phyloP scores from a whole-genome alignment of 352 stramenopile genomes.

The Globisporangium echinulatum region DNA sequence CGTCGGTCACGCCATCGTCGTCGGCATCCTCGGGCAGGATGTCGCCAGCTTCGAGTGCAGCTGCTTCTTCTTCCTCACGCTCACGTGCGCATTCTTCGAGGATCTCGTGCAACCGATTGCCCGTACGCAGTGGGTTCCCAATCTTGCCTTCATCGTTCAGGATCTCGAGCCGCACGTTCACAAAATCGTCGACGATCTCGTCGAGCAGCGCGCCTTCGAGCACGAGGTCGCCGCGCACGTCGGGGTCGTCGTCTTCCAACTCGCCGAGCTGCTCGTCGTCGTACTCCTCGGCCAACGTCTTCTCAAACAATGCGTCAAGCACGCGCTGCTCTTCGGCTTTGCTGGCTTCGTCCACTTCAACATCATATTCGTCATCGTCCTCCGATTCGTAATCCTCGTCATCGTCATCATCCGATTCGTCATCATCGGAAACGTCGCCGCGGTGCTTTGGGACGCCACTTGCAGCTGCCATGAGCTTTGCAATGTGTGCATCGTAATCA shows the following conservation, averaged over 20 bases:
- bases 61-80: conserved; percentile 45
- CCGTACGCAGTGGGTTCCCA: conserved; percentile 59
- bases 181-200: conserved; percentile 72
- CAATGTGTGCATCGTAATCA: conserved; percentile 92
- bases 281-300: conserved; percentile 78
- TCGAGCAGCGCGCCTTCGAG: conserved; percentile 63
- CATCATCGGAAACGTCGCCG: conserved; percentile 64
- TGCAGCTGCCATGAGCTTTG: conserved; percentile 86
- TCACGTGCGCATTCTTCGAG: conserved; percentile 65
- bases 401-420: conserved; percentile 38
- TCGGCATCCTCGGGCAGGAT: conserved; percentile 19
- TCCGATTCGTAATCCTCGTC: conserved; percentile 70
- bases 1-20: conserved; percentile 19
- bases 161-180: conserved; percentile 60
- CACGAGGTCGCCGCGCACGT: conserved; percentile 61
- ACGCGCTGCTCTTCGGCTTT: conserved; percentile 76
- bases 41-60: conserved; percentile 34
- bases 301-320: conserved; percentile 87
- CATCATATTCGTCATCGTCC: conserved; percentile 32
- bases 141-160: conserved; percentile 71
- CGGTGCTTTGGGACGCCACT: conserved; percentile 63
- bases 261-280: conserved; percentile 75
- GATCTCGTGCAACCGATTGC: conserved; percentile 68
- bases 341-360: conserved; percentile 28
- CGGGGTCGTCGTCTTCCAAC: conserved; percentile 68